Evolutionary conservation across 108 stramenopile genomes (phyloP).

Genomic region (Fistulifera pelliculosa): DNA sequence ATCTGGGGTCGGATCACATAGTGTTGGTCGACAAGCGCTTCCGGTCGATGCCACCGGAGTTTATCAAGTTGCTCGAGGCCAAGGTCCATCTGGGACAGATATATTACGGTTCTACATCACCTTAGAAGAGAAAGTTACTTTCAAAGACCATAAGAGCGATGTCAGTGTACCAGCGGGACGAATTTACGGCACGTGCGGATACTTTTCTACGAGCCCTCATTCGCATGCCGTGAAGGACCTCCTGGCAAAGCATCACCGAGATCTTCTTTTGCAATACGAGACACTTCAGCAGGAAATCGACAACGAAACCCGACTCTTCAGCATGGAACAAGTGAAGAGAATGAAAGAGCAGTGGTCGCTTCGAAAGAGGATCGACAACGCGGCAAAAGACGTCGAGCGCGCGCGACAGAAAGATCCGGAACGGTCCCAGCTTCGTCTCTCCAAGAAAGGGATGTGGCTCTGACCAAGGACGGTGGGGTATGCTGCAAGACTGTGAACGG

Average conservation of each 20-base stretch:
- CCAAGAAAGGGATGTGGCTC: conserved; percentile 49
- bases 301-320: conserved; percentile 14
- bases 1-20: conserved; percentile 30
- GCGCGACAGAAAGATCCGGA: conserved; percentile 55
- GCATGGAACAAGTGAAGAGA: conserved; percentile 20
- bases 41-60: conserved; percentile 40
- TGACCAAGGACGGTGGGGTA: conserved; percentile 71
- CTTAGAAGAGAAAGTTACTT: conserved; percentile 38
- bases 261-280: conserved; percentile 22
- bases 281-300: conserved; percentile 12
- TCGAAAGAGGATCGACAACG: conserved; percentile 20
- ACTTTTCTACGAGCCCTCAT: conserved; percentile 40
- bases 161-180: conserved; percentile 59
- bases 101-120: conserved; percentile 64
- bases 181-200: conserved; percentile 71
- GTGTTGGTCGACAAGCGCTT: conserved; percentile 35
- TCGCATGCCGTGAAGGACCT: conserved; percentile 21
- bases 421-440: conserved; percentile 33
- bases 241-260: conserved; percentile 29
- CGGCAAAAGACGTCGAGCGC: conserved; percentile 36
- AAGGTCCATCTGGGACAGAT: conserved; percentile 62
- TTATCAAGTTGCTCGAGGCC: conserved; percentile 48
- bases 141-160: conserved; percentile 27
- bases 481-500: conserved; percentile 65
- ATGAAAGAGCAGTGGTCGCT: conserved; percentile 26